Conservation (phyloP, 805 yeast species). For the Pichia exigua region DNA sequence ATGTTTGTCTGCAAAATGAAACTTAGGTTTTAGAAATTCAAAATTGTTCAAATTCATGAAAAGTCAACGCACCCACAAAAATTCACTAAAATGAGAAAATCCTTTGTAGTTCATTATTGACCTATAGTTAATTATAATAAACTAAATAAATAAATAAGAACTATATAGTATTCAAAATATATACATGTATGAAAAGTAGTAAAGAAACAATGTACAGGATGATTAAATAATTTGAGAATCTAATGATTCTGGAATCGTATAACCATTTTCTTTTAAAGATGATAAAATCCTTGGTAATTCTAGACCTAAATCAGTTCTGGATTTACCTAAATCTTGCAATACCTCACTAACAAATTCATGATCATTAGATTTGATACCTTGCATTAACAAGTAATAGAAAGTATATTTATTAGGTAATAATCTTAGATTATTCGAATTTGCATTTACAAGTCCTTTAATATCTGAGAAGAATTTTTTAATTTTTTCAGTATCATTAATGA, state of each 20-base stretch:
- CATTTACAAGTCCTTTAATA: slow-evolving; percentile 21
- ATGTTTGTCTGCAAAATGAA: background rate
- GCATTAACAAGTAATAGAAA: slow-evolving; percentile 38
- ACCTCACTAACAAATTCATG: slow-evolving; percentile 28
- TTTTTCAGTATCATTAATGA: slow-evolving; percentile 24
- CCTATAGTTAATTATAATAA: background rate
- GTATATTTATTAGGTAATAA: slow-evolving; percentile 41
- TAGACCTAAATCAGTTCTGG: slow-evolving; percentile 30
- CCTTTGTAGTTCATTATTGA: background rate
- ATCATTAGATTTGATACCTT: slow-evolving; percentile 30
- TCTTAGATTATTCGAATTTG: slow-evolving; percentile 14
- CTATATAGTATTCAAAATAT: background rate
- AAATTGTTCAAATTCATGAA: background rate
- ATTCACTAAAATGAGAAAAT: background rate
- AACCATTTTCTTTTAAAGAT: slow-evolving; percentile 14
- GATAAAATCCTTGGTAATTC: slow-evolving; percentile 32
- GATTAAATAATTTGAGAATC: background rate
- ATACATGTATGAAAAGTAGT: background rate
- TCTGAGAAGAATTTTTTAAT: slow-evolving; percentile 35
- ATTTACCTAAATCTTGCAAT: slow-evolving; percentile 31
- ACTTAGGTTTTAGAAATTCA: background rate
- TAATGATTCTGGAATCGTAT: slow-evolving; percentile 14
- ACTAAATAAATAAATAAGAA: background rate
- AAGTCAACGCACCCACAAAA: background rate
- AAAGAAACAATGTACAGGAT: background rate